Evolutionary conservation across 495 filamentous ascomycete species (phyloP), one percentile per base, ranked within the genome.

Genomic region (Aspergillus cavernicola): DNA sequence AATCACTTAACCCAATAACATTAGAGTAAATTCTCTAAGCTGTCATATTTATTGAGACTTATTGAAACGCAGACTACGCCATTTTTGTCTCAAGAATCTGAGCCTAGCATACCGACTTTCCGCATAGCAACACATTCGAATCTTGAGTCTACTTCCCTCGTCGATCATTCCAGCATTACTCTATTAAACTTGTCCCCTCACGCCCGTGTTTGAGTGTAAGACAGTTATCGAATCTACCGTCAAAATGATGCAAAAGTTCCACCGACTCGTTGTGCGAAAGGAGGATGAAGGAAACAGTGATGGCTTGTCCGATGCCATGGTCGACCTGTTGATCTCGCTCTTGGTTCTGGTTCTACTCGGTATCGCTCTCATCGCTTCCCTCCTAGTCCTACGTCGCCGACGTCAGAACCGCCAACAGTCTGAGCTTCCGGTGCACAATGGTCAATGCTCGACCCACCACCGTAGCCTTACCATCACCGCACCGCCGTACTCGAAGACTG

Each of bases 251-350:
- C 73, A 74, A 42, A 66, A 73, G 26, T 57, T 80, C 52, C 71
- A 65, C 45, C 71, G 59, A 50, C 58, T 88, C 50, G 64, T 78
- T 58, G 61, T 71, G 62, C 79, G 86, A 50, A 71, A 73, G 69
- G 69, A 69, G 63, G 70, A 70, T 56, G 68, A 65, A 58, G 24
- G 24, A 28, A 64, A 61, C 48, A 68, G 69, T 51, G 69, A 71
- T 60, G 65, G 63, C 59, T 63, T 76, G 67, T 66, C 77, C 13
- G 70, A 72, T 15, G 76, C 82, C 16, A 81, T 86, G 67, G 72
- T 88, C 65, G 83, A 87, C 60, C 81, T 93, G 31, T 72, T 92
- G 57, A 89, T 96, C 61, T 79, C 83, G 26, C 84, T 97, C 13
- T 72, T 97, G 49, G 83, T 86, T 55, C 75, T 98, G 24, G 67